Conservation (phyloP, 108 stramenopile genomes). For the Nitzschia sp. region DNA sequence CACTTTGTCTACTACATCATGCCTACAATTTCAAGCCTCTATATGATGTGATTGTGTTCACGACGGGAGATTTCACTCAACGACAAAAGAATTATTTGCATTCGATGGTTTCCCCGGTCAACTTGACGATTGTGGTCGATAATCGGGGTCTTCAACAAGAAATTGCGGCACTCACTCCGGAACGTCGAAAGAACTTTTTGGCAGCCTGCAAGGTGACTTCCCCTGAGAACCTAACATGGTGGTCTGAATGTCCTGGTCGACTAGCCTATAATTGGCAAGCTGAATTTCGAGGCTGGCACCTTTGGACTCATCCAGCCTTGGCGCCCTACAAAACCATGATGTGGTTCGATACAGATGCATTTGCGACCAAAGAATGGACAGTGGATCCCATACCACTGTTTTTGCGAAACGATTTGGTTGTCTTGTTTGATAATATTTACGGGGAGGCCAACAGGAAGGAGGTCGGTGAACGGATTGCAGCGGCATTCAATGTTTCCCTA, state of each 20-base stretch:
- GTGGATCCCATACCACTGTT: conserved; percentile 34
- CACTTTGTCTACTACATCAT: conserved; percentile 33
- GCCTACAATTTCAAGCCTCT: conserved; percentile 37
- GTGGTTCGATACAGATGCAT: conserved; percentile 7
- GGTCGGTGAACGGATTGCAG: background rate
- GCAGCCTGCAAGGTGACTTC: conserved; percentile 3
- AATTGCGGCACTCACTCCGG: conserved; percentile 4
- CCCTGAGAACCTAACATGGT: conserved; percentile 6
- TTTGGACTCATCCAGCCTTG: conserved; percentile 42
- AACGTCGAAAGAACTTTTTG: conserved; percentile 5
- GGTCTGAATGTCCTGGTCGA: conserved; percentile 6
- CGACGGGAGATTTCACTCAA: background rate
- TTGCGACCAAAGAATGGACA: conserved; percentile 22
- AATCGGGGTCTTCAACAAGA: background rate
- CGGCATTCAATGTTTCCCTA: background rate
- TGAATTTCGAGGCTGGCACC: conserved; percentile 39
- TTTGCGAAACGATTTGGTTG: conserved; percentile 26
- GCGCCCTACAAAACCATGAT: conserved; percentile 29
- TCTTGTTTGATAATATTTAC: background rate
- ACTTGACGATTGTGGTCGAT: conserved; percentile 4
- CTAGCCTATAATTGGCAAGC: conserved; percentile 26
- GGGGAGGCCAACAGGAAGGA: background rate
- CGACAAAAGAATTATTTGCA: background rate
- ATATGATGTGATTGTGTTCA: conserved; percentile 12
- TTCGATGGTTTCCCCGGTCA: background rate